Conservation (phyloP, 139 green algal species). For the Volvox reticuliferus region DNA sequence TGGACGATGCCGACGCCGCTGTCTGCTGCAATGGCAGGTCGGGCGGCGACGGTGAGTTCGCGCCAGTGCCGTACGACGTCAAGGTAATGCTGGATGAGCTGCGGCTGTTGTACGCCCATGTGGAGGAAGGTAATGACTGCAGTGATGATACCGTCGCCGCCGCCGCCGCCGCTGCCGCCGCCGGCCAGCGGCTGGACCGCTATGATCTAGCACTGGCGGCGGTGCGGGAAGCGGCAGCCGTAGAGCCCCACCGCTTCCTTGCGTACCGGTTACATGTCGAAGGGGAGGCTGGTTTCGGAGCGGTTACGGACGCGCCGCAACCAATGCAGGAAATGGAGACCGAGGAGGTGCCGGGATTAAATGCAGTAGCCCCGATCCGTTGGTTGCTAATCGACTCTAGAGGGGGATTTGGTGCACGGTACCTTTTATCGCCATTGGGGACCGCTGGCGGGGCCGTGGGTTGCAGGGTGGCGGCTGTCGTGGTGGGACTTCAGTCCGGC, state of each 20-base stretch:
- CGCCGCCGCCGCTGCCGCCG: background rate
- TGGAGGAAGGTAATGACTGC: background rate
- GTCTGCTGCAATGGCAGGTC: background rate
- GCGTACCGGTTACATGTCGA: background rate
- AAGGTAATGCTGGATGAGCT: background rate
- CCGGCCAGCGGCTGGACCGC: background rate
- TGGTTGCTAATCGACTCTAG: slow-evolving; percentile 1
- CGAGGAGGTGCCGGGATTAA: background rate
- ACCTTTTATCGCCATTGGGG: slow-evolving; percentile 21
- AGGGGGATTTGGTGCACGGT: slow-evolving; percentile 15
- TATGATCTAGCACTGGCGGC: background rate
- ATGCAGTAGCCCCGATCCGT: background rate
- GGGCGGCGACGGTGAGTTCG: background rate
- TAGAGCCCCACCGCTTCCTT: slow-evolving; percentile 20
- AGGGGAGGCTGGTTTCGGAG: background rate
- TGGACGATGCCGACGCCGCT: background rate
- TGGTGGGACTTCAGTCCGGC: slow-evolving; percentile 33
- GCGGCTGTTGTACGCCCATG: background rate
- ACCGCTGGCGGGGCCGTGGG: too few species aligned
- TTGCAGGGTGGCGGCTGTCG: slow-evolving; percentile 2
- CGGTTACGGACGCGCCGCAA: background rate
- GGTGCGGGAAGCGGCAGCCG: background rate
- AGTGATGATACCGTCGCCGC: background rate
- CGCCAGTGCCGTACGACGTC: background rate
- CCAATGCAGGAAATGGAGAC: background rate